Evolutionary conservation across 2,329 filamentous ascomycete species (phyloP).

Genomic region (Aspergillus piperis): DNA sequence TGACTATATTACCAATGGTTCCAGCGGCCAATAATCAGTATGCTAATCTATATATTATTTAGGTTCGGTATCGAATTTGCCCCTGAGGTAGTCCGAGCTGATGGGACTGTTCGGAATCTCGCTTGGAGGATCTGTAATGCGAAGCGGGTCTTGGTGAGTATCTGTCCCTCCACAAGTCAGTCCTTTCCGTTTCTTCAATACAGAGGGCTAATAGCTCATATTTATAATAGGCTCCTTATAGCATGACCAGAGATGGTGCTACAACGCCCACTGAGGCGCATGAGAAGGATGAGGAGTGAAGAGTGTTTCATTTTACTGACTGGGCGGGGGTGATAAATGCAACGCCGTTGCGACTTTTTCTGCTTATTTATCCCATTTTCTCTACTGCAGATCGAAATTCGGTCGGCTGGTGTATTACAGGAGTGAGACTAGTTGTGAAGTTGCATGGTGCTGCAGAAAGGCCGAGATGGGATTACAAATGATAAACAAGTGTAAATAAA

Average conservation of each 20-base stretch:
- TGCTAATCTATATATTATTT: slow-evolving; percentile 11
- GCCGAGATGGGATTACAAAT: neutral
- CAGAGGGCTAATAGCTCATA: neutral
- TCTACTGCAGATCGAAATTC: neutral
- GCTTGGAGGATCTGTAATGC: slow-evolving; percentile 95
- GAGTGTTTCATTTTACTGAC: neutral
- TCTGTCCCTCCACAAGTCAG: neutral
- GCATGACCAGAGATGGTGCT: slow-evolving; percentile 65
- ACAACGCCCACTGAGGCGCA: slow-evolving; percentile 56
- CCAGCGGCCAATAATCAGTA: neutral
- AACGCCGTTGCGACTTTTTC: neutral
- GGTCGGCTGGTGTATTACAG: neutral
- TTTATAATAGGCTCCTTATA: slow-evolving; percentile 64
- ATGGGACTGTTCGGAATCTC: slow-evolving; percentile 85
- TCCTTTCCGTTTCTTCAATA: too few relatives aligned
- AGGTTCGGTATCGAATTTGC: slow-evolving; percentile 92
- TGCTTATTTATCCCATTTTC: neutral
- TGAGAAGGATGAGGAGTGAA: slow-evolving; percentile 13
- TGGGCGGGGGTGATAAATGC: neutral
- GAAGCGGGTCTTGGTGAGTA: slow-evolving; percentile 84
- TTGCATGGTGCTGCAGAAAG: neutral
- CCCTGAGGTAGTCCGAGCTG: slow-evolving; percentile 85
- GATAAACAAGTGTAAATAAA: neutral
- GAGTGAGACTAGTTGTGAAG: neutral
- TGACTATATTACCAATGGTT: too few relatives aligned